A percentile compares a stretch with the other conserved stretches of the same genome.
These are phyloP conservation scores for Penicillium bovifimosum DNA, from an alignment of 495 filamentous ascomycete genomes.

Conservation along the genomic window DNA sequence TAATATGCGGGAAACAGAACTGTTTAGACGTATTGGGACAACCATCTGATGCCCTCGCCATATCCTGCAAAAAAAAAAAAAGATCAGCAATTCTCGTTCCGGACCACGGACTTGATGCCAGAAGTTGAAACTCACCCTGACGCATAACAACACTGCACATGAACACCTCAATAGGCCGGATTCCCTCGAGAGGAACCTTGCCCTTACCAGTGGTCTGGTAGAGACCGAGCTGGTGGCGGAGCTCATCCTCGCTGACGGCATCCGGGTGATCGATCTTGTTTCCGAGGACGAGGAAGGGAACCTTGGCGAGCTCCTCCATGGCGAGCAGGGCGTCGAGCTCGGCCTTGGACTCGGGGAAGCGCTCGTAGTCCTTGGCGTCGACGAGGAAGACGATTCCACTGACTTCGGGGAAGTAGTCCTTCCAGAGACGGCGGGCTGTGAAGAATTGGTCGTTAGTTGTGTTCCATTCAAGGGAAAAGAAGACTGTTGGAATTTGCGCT, in stretches of 20 bases:
- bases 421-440: constrained; percentile 92
- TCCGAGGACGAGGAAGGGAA: constrained; percentile 89
- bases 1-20: not conserved
- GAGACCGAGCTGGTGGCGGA: constrained; percentile 81
- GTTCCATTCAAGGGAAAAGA: not conserved
- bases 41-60: constrained; percentile 51
- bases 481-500: not conserved
- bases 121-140: constrained; percentile 58
- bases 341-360: constrained; percentile 87
- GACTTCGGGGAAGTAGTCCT: constrained; percentile 98
- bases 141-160: constrained; percentile 99
- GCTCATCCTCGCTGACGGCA: constrained; percentile 89
- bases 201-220: constrained; percentile 98
- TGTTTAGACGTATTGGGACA: constrained; percentile 50
- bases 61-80: constrained; percentile 33
- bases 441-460: not conserved
- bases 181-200: constrained; percentile 90
- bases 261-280: constrained; percentile 99
- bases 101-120: not conserved
- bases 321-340: constrained; percentile 90
- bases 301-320: constrained; percentile 90
- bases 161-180: constrained; percentile 94
- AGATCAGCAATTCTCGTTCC: not conserved
- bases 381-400: constrained; percentile 97
- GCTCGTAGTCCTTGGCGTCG: constrained; percentile 93